Evolutionary conservation across 768 basidiomycete species (phyloP), one percentile per base, ranked within the genome.

Genomic region (Dentipellis fragilis): DNA sequence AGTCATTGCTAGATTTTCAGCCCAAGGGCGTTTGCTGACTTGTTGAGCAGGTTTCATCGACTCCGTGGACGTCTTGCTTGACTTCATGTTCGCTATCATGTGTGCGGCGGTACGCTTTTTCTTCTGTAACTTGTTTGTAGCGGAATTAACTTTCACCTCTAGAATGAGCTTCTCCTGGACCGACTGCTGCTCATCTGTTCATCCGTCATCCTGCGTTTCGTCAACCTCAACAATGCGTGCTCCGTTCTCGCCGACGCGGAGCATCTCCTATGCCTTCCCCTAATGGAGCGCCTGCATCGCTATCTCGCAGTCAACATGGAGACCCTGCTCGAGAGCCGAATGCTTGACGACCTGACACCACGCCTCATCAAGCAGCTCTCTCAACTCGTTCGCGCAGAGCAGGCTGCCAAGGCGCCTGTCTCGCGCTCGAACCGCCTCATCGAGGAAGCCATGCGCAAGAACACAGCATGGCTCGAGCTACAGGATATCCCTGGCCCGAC

Each of bases 121-220:
- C 2, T 38, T n/a, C n/a, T 39, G 14, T 19, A 84, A 96, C 16
- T 80, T 96, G 68, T 84, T 85, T 36, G 85, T 82, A 16, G 91
- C 93, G 36, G 92, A 93, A 66, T 67, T 80, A 73, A 23, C 22
- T 1, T 54, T 49, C 2, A 36, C 6, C 6, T 39, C 10, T 58
- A 94, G 87, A 93, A 87, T 59, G 93, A 98, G 69, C 71, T 98
- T 2, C 77, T 96, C 9, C 73, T 97, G n/a, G 89, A 90, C 64
- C 83, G 85, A 17, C 79, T 98, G 17, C 79, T 91, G 37, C 76
- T 89, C 2, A 70, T 95, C 22, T 96, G 93, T 70, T 94, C 93
- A 1, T 72, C 74, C 9, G 77, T 87, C 45, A 78, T 97, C 52
- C 74, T 93, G 38, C 72, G 74, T 39, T 77, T 81, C 65, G 74